phyloP scores from a whole-genome alignment of 2,329 filamentous ascomycete genomes.

The Sclerotinia sclerotiorum region DNA sequence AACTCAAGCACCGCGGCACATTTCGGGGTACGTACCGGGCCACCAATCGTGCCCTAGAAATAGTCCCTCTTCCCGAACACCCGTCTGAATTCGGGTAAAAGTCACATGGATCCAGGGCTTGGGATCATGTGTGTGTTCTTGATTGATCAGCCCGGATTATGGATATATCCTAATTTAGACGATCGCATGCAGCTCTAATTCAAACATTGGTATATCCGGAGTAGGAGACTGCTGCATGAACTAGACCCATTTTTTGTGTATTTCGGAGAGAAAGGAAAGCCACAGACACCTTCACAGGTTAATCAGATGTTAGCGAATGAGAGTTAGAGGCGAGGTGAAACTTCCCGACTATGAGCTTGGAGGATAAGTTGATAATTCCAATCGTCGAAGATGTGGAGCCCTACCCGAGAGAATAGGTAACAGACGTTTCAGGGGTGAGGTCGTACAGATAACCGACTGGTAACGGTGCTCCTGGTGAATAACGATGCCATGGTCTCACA shows the following conservation, averaged over 20 bases:
- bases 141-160: neutral
- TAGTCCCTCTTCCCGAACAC: neutral
- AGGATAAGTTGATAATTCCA: no score
- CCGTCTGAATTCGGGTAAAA: neutral
- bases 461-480: no score
- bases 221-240: conserved; percentile 14
- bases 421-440: no score
- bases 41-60: neutral
- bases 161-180: neutral
- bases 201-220: conserved; percentile 17
- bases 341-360: neutral
- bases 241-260: conserved; percentile 1
- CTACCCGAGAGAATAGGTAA: neutral
- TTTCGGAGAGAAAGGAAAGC: neutral
- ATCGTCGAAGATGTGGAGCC: neutral
- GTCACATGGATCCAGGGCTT: neutral
- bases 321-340: neutral
- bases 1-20: no score
- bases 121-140: neutral
- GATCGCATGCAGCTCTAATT: conserved; percentile 13
- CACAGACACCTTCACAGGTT: conserved; percentile 9
- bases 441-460: no score
- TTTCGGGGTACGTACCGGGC: neutral
- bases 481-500: no score
- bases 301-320: neutral